Base-by-base conservation (phyloP, 805 yeast species). In the Suhomyces canberraensis region DNA sequence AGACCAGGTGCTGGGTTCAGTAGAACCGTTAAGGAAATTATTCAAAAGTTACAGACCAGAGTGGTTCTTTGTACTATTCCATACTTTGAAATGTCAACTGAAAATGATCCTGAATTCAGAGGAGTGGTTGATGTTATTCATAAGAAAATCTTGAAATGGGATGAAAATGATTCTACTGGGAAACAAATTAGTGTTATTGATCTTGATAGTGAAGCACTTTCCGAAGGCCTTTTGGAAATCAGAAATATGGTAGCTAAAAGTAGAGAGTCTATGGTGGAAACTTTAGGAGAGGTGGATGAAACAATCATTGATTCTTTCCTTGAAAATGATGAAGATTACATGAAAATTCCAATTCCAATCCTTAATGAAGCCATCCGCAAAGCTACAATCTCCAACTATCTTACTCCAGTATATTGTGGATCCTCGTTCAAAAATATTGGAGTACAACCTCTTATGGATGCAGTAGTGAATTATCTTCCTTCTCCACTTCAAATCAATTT, bases 1-100 rank as follows among this genome's bases (percentile, higher is more conserved):
- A 73, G 98, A 41, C 84, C 81, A 11, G 98, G 98, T 15, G 96
- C 98, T 1, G 96, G 97, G 0, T 93, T 79, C 56, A 81, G 95
- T 44, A 69, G 96, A 39, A 87, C 97, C 0, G 95, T 88, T 4
- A 79, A 79, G 46, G 97, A 91, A 48, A 74, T 93, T 17, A 83
- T 88, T 11, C 61, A 79, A 15, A 84, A 85, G 51, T 65, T 93
- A 40, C 78, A 78, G 13, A 86, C 95, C 0, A 71, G 82, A 25
- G 88, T 82, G 1, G 84, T 81, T 0, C 57, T 89, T 22, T 69
- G 86, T n/a, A 89, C 83, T 43, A 62, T 85, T 8, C 98, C 98
- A 0, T 74, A 77, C 45, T 89, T 85, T 51, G 71, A 52, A 31
- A 37, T 35, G 3, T 33, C 42, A 1, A 25, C 28, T 1, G 45